A percentile compares a stretch with the other conserved stretches of the same genome.
phyloP scores from a whole-genome alignment of 768 basidiomycete species.

The Botryobasidium botryosum region DNA sequence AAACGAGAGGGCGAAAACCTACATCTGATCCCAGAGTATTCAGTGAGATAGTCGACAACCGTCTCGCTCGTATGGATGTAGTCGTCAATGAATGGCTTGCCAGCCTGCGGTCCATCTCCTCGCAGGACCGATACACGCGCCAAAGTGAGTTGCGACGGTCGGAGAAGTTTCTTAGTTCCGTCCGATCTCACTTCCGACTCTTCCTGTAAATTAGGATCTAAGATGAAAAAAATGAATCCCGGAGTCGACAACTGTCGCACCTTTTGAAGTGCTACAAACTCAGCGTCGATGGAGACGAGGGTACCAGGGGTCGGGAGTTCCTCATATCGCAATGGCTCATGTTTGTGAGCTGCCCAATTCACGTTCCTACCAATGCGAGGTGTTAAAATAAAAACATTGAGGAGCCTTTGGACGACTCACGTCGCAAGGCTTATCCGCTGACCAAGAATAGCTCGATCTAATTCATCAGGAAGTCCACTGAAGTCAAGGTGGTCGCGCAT shows the following conservation, averaged over 20 bases:
- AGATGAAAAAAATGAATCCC: not conserved
- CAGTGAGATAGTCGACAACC: constrained; percentile 92
- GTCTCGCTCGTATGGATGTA: constrained; percentile 93
- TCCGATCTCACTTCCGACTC: constrained; percentile 92
- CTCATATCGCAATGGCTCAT: constrained; percentile 47
- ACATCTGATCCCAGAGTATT: constrained; percentile 94
- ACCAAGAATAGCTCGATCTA: constrained; percentile 61
- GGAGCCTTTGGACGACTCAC: constrained; percentile 2
- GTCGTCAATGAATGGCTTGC: constrained; percentile 91
- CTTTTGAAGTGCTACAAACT: constrained; percentile 95
- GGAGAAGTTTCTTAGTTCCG: constrained; percentile 80
- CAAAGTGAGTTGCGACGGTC: constrained; percentile 80
- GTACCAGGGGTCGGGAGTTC: constrained; percentile 80
- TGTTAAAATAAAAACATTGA: not conserved
- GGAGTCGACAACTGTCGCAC: constrained; percentile 21
- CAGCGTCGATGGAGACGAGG: constrained; percentile 88
- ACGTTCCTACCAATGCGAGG: not conserved
- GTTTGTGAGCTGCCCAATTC: constrained; percentile 32
- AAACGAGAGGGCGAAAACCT: constrained; percentile 17
- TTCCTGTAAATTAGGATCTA: constrained; percentile 34
- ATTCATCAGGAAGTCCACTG: constrained; percentile 38
- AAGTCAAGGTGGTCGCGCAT: constrained; percentile 41
- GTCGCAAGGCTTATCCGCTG: constrained; percentile 17
- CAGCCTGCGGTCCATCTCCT: constrained; percentile 63
- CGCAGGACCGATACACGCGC: constrained; percentile 90